Evolutionary conservation across 495 filamentous ascomycete genomes (phyloP), one percentile per base, ranked within the genome.

Genomic region (Penicillium roqueforti): DNA sequence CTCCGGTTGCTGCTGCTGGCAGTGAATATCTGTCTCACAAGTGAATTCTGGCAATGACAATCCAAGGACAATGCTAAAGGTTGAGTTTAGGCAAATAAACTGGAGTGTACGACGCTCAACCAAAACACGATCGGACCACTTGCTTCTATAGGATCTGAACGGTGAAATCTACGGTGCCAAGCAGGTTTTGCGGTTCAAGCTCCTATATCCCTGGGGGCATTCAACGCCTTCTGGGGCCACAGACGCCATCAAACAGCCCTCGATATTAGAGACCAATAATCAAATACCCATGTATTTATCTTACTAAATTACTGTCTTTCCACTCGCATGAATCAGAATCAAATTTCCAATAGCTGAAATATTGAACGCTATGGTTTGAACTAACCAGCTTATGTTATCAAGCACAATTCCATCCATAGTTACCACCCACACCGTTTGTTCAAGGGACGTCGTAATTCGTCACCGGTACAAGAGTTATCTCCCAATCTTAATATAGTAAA

Each of bases 401-500:
- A 23, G 56, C 66, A 70, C 41, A 73, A 31, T 0, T 68, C 66
- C 29, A n/a, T n/a, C n/a, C n/a, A n/a, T n/a, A 26, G 25, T 26
- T 26, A 6, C 25, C 6, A 26, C 6, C 4, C 6, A 6, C 25
- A 4, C n/a, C n/a, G 25, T 26, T 26, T 26, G 25, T 6, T 26
- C 6, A 26, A 26, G 2, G 25, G 25, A 6, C 6, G 25, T 26
- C 25, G 3, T 26, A 26, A 26, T 26, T 6, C 2, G 25, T 26
- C 25, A 26, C 25, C 25, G 25, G 25, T 26, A 5, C 6, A 6
- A 6, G 25, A 5, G 25, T 26, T 26, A 26, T 26, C 6, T 26
- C 25, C 25, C 25, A 26, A 26, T 26, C 25, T 26, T 6, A 5
- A 3, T 4, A 26, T 26, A 6, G 25, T 11, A 3, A 31, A 31